Evolutionary conservation across 2,329 filamentous ascomycete species (phyloP), one percentile per base, ranked within the genome.

Genomic region (Plenodomus lindquistii): DNA sequence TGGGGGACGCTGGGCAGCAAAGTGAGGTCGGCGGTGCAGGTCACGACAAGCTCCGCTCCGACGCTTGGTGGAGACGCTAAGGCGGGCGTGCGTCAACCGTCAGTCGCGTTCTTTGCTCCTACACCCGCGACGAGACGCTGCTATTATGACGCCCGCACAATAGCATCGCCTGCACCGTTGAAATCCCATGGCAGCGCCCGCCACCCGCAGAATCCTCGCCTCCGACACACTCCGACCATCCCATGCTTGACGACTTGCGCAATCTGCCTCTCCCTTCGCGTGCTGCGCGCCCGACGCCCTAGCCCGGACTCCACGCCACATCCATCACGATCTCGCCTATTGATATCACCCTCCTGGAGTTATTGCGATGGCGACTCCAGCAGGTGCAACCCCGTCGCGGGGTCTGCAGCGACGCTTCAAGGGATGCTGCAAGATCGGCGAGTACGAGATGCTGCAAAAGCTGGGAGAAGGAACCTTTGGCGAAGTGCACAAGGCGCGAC

Each of bases 381-480:
- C 57, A 19, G 46, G 54, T 13, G 50, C 59, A 21, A 54, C 62
- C 77, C 68, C 81, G 81, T 50, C 79, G 78, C 40, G 77, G 75
- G 65, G 75, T 74, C 50, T 72, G 59, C 68, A 82, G 72, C 69
- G 77, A 71, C 65, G 86, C 57, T 99, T 95, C 71, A 79, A 80
- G 44, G 94, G 94, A 54, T 97, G 93, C 78, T 94, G 91, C 40
- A 85, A 83, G 65, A 91, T 95, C 59, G 77, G 79, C 60, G 87
- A 91, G 59, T 95, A 94, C 71, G 88, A 92, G 60, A 77, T 94
- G 31, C 76, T 88, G 59, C 85, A 85, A 43, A 95, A 95, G 75
- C 83, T 99, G 46, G 93, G 93, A 60, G 93, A 97, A 72, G 93
- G 93, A 52, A 97, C 93, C 18, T 97, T 97, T 75, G 93, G 93